Conservation (phyloP, 495 filamentous ascomycete genomes). For the Neurospora sp. region DNA sequence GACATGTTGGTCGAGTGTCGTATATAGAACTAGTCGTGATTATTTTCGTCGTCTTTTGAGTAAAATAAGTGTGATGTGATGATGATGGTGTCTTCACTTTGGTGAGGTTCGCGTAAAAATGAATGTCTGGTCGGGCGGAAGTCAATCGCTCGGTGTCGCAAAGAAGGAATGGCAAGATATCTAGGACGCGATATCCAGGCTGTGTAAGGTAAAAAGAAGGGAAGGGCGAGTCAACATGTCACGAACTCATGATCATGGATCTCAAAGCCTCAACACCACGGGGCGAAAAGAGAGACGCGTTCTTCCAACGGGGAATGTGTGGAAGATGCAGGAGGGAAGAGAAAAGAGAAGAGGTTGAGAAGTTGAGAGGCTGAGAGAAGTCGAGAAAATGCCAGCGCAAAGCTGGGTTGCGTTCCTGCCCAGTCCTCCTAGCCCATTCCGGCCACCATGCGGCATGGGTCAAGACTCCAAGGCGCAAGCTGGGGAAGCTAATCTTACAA, state of each 20-base stretch:
- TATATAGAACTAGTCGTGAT: background rate
- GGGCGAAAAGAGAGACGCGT: background rate
- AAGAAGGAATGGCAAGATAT: background rate
- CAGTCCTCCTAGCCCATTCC: background rate
- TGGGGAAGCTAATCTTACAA: background rate
- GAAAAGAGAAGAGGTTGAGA: constrained; percentile 4
- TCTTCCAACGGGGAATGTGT: constrained; percentile 1
- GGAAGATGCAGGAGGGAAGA: constrained; percentile 4
- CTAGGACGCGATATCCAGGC: background rate
- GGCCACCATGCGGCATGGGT: background rate
- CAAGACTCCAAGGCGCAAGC: background rate
- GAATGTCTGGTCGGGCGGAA: background rate
- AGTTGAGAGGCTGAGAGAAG: background rate
- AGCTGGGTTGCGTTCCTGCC: background rate
- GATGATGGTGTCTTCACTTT: background rate
- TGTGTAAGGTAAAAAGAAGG: constrained; percentile 7
- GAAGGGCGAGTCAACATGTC: constrained; percentile 7
- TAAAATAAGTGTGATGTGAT: background rate
- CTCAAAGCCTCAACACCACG: constrained; percentile 9
- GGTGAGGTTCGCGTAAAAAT: background rate
- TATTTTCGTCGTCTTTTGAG: background rate
- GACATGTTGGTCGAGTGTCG: background rate
- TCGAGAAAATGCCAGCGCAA: background rate
- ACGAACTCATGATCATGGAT: constrained; percentile 7
- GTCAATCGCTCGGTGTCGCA: background rate